These are phyloP conservation scores for Hypoxylon trugodes DNA, from an alignment of 495 filamentous ascomycete species.

Conservation along the genomic window DNA sequence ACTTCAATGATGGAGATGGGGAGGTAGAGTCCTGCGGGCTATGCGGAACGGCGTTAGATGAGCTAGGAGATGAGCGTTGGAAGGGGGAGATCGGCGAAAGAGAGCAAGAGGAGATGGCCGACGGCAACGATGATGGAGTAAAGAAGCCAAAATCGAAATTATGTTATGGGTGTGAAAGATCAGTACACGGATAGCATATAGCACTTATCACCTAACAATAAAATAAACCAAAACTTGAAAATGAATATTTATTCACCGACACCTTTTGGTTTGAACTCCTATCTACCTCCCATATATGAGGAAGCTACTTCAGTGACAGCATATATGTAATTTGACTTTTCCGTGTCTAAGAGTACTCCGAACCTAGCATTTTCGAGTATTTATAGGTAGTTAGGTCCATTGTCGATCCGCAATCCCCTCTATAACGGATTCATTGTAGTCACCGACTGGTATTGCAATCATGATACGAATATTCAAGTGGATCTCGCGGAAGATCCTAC, in stretches of 20 bases:
- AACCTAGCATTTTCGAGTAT: too few species aligned
- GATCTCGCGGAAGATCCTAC: too few species aligned
- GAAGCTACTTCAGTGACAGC: too few species aligned
- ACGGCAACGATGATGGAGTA: slow-evolving; percentile 13
- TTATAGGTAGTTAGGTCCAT: too few species aligned
- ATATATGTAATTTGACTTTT: too few species aligned
- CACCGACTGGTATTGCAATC: too few species aligned
- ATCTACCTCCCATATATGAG: too few species aligned
- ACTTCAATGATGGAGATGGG: not conserved
- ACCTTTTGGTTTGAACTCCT: too few species aligned
- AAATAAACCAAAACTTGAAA: not conserved
- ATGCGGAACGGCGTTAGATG: slow-evolving; percentile 60
- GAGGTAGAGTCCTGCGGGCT: slow-evolving; percentile 49
- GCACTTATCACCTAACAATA: not conserved
- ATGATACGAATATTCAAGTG: too few species aligned
- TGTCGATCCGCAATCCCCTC: too few species aligned
- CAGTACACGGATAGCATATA: slow-evolving; percentile 47
- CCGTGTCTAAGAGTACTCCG: too few species aligned
- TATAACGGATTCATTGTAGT: too few species aligned
- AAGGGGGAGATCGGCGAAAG: slow-evolving; percentile 55
- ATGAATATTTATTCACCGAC: not conserved
- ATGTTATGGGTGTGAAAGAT: slow-evolving; percentile 65
- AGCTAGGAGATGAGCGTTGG: slow-evolving; percentile 57
- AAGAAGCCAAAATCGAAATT: slow-evolving; percentile 42
- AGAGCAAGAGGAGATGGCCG: slow-evolving; percentile 10